Evolutionary conservation across 768 basidiomycete species (phyloP).

Genomic region (Pleurotus eryngii): DNA sequence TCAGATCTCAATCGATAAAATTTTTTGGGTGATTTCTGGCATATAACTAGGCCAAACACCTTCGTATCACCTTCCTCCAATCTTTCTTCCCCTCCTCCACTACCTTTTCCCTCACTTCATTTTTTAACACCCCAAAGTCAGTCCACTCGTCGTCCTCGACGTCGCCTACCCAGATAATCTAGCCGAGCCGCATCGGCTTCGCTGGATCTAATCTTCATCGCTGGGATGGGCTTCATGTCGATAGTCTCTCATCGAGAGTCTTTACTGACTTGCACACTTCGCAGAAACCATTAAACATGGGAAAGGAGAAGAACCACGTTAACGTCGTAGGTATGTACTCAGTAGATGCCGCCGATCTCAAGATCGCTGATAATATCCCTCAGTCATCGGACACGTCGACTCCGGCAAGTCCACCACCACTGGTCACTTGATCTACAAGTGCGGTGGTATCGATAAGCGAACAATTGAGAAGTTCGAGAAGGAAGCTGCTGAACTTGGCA

Average conservation of each 20-base stretch:
- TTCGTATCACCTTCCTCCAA: conserved; percentile 38
- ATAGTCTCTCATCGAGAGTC: conserved; percentile 14
- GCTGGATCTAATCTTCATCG: conserved; percentile 25
- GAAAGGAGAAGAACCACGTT: conserved; percentile 95
- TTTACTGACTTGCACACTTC: conserved; percentile 22
- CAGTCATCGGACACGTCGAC: conserved; percentile 99
- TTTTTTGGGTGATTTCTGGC: conserved; percentile 44
- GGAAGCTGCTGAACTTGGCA: conserved; percentile 99
- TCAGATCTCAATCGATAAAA: conserved; percentile 64
- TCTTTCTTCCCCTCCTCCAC: conserved; percentile 35
- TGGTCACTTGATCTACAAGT: conserved; percentile 99
- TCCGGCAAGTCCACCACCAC: conserved; percentile 99
- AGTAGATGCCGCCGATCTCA: conserved; percentile 22
- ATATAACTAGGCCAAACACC: conserved; percentile 64
- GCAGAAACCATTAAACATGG: conserved; percentile 73
- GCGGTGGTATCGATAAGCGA: conserved; percentile 99
- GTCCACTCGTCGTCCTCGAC: conserved; percentile 21
- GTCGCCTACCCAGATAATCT: conserved; percentile 9
- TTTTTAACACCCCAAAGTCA: conserved; percentile 30
- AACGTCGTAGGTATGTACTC: conserved; percentile 87
- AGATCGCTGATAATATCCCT: conserved; percentile 27
- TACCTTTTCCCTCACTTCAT: conserved; percentile 36
- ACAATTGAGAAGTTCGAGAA: conserved; percentile 99
- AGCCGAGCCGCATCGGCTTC: conserved; percentile 6
- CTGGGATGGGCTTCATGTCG: conserved; percentile 22